Evolutionary conservation across 2,329 filamentous ascomycete genomes (phyloP), one percentile per base, ranked within the genome.

Genomic region (Aspergillus fischeri): DNA sequence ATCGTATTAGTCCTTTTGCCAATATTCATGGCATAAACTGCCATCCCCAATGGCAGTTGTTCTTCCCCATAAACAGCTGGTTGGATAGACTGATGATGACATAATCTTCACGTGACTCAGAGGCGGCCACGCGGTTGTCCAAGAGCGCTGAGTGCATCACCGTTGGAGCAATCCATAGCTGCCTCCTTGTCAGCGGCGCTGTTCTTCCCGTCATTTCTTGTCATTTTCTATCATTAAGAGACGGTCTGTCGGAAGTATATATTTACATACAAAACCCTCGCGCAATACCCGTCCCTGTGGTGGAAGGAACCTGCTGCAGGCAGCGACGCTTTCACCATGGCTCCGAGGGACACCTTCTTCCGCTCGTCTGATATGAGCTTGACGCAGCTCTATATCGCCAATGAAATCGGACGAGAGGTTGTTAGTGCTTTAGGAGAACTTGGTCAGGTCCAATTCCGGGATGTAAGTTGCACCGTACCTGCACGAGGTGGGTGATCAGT

Each of bases 301-400:
- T 66, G 63, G 59, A 61, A 63, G 64, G 61, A 60, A 48, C 53
- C 54, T 61, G 62, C 62, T 64, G 38, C 25, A 54, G 57, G 63
- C 52, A 67, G 67, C 60, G 61, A 48, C 44, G 45, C 63, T 52
- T 56, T 65, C 70, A 72, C 61, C 74, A 87, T 87, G 85, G 84
- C 81, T 77, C 78, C 81, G 53, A 81, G 91, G 80, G 92, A 97
- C 80, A 96, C 92, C 78, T 90, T 97, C 82, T 97, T 99, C 87
- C 93, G 95, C 85, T 99, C 94, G 75, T 91, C 92, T 90, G 91
- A 97, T 78, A 99, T 99, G 94, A 97, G 92, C 84, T 89, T 99
- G 88, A 96, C 96, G 72, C 94, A 99, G 87, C 89, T 99, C 72
- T 99, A 97, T 80, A 95, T 99, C 71, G 91, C 94, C 72, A 97